A percentile compares a stretch with the other conserved stretches of the same genome.
Evolutionary conservation across 192 early-diverging fungal species (phyloP).

Genomic region (Rhizophagus clarus): DNA sequence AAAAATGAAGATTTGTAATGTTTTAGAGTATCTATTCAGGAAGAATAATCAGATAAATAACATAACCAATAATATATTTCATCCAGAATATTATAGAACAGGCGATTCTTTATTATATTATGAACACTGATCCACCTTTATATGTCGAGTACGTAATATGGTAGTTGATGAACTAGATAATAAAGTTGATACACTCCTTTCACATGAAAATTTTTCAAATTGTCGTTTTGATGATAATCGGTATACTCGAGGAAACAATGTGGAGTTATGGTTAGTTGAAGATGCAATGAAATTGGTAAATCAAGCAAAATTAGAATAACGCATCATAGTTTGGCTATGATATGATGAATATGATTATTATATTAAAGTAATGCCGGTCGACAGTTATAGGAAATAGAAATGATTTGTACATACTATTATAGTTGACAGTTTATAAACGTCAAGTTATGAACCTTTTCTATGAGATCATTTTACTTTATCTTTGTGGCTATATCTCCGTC

Average conservation of each 20-base stretch:
- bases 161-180: background rate
- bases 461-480: no score
- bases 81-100: background rate
- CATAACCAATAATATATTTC: background rate
- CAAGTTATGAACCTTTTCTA: no score
- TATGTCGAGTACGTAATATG: background rate
- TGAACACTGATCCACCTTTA: background rate
- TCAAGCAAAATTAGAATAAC: background rate
- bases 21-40: background rate
- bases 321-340: background rate
- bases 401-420: no score
- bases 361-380: conserved; percentile 3
- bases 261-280: no score
- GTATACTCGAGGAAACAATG: background rate
- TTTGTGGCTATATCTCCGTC: no score
- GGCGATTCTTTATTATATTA: background rate
- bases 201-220: background rate
- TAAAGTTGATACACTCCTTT: background rate
- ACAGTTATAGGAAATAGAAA: no score
- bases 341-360: background rate
- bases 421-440: no score
- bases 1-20: background rate
- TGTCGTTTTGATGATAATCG: background rate
- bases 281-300: background rate
- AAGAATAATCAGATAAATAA: background rate